Conservation (phyloP, 345 rosid genomes). For the Heritiera littoralis region DNA sequence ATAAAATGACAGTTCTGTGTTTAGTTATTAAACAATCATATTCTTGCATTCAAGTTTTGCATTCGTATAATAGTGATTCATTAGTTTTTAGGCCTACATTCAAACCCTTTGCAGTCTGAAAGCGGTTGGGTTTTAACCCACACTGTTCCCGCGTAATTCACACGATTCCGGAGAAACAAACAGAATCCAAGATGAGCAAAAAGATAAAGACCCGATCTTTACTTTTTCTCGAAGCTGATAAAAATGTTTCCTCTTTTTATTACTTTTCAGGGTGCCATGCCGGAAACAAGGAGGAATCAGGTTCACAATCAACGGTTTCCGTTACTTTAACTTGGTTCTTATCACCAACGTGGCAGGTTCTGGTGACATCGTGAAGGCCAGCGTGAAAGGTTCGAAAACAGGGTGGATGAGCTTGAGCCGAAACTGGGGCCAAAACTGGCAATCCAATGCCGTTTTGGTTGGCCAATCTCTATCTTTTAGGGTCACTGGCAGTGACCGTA, state of each 20-base stretch:
- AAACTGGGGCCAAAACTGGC: slow-evolving; percentile 87
- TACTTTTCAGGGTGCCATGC: slow-evolving; percentile 50
- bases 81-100: neutral
- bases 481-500: slow-evolving; percentile 66
- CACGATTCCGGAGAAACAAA: slow-evolving; percentile 14
- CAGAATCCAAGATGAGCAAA: neutral
- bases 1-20: too few species aligned
- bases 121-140: neutral
- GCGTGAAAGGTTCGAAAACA: slow-evolving; percentile 55
- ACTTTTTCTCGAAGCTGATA: neutral
- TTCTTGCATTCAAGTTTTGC: neutral
- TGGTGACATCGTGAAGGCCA: slow-evolving; percentile 55
- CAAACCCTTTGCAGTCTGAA: neutral
- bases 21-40: too few species aligned
- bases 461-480: slow-evolving; percentile 58
- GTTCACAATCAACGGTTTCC: slow-evolving; percentile 68
- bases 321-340: slow-evolving; percentile 70
- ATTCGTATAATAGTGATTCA: too few species aligned
- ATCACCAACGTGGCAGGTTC: slow-evolving; percentile 72
- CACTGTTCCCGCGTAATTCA: neutral
- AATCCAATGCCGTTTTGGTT: slow-evolving; percentile 53
- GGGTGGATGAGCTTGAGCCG: slow-evolving; percentile 66
- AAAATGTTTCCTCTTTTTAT: neutral
- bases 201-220: neutral
- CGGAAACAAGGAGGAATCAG: slow-evolving; percentile 63